phyloP scores from a whole-genome alignment of 139 green algal species.

The Penium margaritaceum region DNA sequence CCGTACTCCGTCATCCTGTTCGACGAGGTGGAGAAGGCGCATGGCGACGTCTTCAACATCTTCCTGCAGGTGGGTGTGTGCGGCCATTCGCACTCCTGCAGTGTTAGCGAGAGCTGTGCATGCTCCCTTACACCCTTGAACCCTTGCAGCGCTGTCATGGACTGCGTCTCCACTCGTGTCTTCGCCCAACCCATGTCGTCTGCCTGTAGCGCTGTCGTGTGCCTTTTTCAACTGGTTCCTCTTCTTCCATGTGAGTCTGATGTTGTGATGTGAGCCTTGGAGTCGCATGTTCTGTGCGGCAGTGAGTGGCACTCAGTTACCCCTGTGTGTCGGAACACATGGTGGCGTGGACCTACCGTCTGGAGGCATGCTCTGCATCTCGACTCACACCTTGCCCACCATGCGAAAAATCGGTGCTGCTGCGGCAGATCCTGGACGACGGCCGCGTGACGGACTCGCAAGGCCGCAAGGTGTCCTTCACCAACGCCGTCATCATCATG shows the following conservation, averaged over 20 bases:
- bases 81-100: too few relatives aligned
- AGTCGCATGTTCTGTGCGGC: too few relatives aligned
- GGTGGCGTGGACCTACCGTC: too few relatives aligned
- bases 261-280: too few relatives aligned
- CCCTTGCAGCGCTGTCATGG: background rate
- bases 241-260: too few relatives aligned
- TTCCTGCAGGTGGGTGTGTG: constrained; percentile 59
- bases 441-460: constrained; percentile 75
- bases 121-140: background rate
- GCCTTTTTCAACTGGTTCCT: too few relatives aligned
- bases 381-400: too few relatives aligned
- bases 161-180: background rate
- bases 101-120: background rate
- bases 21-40: constrained; percentile 73
- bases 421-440: constrained; percentile 63
- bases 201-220: too few relatives aligned
- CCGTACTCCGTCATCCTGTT: constrained; percentile 62
- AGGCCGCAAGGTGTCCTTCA: constrained; percentile 85
- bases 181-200: background rate
- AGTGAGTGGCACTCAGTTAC: too few relatives aligned
- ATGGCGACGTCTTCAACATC: constrained; percentile 80
- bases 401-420: too few relatives aligned
- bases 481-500: constrained; percentile 92
- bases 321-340: too few relatives aligned
- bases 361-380: too few relatives aligned